Evolutionary conservation across 305 asterid genomes (phyloP).

Genomic region (Ruellia speciosa): DNA sequence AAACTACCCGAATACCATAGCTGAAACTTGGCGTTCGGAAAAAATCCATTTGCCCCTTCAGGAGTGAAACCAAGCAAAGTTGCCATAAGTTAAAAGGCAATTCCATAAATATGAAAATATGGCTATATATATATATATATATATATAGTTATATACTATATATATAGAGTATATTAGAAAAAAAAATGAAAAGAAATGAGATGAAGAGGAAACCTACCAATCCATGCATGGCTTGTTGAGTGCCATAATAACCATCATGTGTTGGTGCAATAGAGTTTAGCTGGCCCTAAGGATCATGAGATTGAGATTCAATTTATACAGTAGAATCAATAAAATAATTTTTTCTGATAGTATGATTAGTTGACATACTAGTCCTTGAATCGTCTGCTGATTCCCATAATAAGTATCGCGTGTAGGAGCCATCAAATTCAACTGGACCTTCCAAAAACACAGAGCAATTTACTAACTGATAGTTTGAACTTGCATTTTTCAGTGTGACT

Average conservation of each 20-base stretch:
- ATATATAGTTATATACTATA: not conserved
- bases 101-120: no score
- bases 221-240: slow-evolving; percentile 74
- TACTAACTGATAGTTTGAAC: slow-evolving; percentile 18
- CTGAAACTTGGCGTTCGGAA: slow-evolving; percentile 63
- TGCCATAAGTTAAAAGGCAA: slow-evolving; percentile 5
- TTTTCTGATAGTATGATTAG: slow-evolving; percentile 15
- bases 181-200: slow-evolving; percentile 7
- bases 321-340: not conserved
- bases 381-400: slow-evolving; percentile 69
- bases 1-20: slow-evolving; percentile 84
- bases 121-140: no score
- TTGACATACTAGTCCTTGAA: slow-evolving; percentile 80
- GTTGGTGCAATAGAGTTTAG: slow-evolving; percentile 82
- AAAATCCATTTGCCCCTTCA: slow-evolving; percentile 94
- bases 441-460: slow-evolving; percentile 30
- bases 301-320: slow-evolving; percentile 17
- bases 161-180: not conserved
- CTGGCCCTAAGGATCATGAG: slow-evolving; percentile 61
- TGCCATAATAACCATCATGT: slow-evolving; percentile 69
- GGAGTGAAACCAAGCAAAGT: slow-evolving; percentile 23
- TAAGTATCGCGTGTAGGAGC: slow-evolving; percentile 82
- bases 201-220: slow-evolving; percentile 50
- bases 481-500: slow-evolving; percentile 8
- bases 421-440: slow-evolving; percentile 93